phyloP scores from a whole-genome alignment of 768 basidiomycete species.

The Hygrocybe punicea region DNA sequence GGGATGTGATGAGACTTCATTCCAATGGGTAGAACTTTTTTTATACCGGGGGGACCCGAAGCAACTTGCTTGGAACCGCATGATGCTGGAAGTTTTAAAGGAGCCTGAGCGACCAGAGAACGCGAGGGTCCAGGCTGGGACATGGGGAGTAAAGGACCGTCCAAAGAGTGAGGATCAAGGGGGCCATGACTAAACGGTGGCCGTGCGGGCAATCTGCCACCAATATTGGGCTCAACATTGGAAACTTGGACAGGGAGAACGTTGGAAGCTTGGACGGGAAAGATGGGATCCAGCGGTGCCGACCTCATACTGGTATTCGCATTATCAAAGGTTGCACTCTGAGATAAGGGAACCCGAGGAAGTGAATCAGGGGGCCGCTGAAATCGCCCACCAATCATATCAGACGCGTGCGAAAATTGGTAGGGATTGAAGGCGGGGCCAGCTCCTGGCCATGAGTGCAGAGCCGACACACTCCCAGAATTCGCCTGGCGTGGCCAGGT shows the following conservation, averaged over 20 bases:
- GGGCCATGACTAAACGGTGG: background rate
- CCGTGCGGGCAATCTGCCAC: slow-evolving; percentile 4
- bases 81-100: background rate
- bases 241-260: background rate
- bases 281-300: background rate
- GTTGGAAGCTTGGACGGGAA: background rate
- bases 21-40: slow-evolving; percentile 34
- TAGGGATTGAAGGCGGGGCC: background rate
- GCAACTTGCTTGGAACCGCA: background rate
- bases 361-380: background rate
- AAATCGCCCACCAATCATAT: background rate
- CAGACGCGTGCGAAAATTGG: background rate
- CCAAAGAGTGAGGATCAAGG: background rate
- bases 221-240: background rate
- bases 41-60: slow-evolving; percentile 8
- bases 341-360: background rate
- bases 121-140: slow-evolving; percentile 16
- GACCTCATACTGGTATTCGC: background rate
- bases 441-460: background rate
- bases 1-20: slow-evolving; percentile 46
- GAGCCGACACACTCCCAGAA: background rate
- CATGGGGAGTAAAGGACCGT: slow-evolving; percentile 10
- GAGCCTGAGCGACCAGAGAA: slow-evolving; percentile 5
- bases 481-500: background rate
- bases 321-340: background rate